Conservation (phyloP, 1,284 basidiomycete species). For the Microbotryomycetes sp. region DNA sequence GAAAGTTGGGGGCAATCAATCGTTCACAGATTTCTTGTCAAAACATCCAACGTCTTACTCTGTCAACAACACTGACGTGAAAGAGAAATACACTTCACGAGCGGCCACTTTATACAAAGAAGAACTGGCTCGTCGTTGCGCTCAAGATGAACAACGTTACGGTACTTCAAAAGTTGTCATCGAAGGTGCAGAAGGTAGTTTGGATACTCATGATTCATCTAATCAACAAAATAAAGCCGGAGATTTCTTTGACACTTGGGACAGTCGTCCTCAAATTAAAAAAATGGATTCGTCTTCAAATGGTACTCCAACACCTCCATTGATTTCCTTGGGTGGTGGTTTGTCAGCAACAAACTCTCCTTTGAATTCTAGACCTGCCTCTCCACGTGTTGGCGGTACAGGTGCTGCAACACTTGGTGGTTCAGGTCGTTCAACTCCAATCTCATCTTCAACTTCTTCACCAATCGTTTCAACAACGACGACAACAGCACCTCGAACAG, state of each 20-base stretch:
- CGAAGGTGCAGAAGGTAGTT: conserved; percentile 56
- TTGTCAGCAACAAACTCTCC: conserved; percentile 16
- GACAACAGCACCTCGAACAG: conserved; percentile 41
- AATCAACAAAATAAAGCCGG: conserved; percentile 57
- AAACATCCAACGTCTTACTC: conserved; percentile 33
- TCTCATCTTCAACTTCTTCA: conserved; percentile 1
- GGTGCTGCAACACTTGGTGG: too few relatives aligned
- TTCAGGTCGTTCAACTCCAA: conserved; percentile 9
- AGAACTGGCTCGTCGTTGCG: conserved; percentile 75
- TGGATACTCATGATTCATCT: conserved; percentile 26
- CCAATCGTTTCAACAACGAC: conserved; percentile 40
- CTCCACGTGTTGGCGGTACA: conserved; percentile 14
- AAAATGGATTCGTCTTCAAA: conserved; percentile 45
- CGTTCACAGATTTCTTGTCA: conserved; percentile 83
- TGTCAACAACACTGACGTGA: conserved; percentile 16
- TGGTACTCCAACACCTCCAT: conserved; percentile 43
- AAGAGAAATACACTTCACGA: conserved; percentile 73
- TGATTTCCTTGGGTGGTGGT: conserved; percentile 17
- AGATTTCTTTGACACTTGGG: conserved; percentile 96
- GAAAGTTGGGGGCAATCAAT: conserved; percentile 91
- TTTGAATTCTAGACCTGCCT: conserved; percentile 15
- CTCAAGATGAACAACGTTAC: conserved; percentile 66
- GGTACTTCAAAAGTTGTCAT: conserved; percentile 63
- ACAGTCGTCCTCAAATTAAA: conserved; percentile 55
- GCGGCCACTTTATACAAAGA: conserved; percentile 86